Conservation (phyloP, 2,329 filamentous ascomycete genomes). For the Dothidotthia symphoricarpi region DNA sequence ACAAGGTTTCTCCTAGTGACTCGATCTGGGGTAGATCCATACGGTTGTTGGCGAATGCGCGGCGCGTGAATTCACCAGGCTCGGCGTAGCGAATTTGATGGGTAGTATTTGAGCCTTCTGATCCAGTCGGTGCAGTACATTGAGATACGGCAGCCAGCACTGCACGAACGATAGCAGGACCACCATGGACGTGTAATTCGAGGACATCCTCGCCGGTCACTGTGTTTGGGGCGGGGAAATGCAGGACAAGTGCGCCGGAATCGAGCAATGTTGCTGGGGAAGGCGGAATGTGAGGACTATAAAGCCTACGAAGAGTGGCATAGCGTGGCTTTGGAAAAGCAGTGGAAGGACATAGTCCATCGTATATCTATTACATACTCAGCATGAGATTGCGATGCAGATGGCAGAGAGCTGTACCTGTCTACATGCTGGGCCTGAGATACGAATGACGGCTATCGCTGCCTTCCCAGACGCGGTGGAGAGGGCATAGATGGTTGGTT, state of each 20-base stretch:
- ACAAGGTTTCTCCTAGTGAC: conserved; percentile 60
- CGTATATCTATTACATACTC: conserved; percentile 57
- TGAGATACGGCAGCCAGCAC: conserved; percentile 74
- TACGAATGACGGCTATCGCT: conserved; percentile 84
- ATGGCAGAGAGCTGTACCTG: conserved; percentile 50
- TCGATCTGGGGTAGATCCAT: conserved; percentile 83
- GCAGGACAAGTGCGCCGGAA: conserved; percentile 74
- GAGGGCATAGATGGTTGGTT: conserved; percentile 80
- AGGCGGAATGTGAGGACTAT: conserved; percentile 52
- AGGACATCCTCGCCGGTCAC: conserved; percentile 91
- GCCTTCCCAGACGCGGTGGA: conserved; percentile 83
- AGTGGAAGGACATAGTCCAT: conserved; percentile 58
- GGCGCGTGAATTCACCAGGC: conserved; percentile 89
- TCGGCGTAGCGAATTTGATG: conserved; percentile 76
- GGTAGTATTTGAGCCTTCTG: conserved; percentile 5
- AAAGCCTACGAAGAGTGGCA: conserved; percentile 73
- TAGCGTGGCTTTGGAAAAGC: conserved; percentile 57
- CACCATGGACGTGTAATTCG: conserved; percentile 93
- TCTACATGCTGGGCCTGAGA: conserved; percentile 76
- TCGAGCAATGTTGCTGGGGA: conserved; percentile 60
- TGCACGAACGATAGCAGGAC: conserved; percentile 81
- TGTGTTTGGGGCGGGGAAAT: conserved; percentile 76
- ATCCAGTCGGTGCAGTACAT: conserved; percentile 33
- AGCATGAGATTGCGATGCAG: not conserved
- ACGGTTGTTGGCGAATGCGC: conserved; percentile 83